phyloP scores from a whole-genome alignment of 371 early-diverging fungal genomes.

The Lichtheimia ramosa region DNA sequence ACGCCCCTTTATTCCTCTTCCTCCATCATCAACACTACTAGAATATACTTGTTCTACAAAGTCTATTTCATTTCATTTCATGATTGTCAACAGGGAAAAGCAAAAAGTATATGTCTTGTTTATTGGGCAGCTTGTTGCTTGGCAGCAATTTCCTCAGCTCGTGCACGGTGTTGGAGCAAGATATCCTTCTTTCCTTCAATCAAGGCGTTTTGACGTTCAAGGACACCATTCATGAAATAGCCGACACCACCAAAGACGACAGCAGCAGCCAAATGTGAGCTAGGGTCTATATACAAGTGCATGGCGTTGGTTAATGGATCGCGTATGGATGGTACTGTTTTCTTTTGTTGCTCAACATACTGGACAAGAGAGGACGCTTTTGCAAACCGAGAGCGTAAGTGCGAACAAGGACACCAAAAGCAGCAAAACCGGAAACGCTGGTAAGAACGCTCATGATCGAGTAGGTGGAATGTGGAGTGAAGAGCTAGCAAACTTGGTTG shows the following conservation, averaged over 20 bases:
- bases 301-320: conserved; percentile 4
- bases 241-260: conserved; percentile 47
- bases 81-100: too few species aligned
- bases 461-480: conserved; percentile 2
- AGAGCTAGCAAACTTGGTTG: too few species aligned
- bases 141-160: conserved; percentile 45
- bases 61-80: too few species aligned
- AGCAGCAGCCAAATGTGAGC: conserved; percentile 39
- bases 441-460: conserved; percentile 39
- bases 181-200: conserved; percentile 51
- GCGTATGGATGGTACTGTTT: background rate
- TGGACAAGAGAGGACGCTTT: conserved; percentile 47
- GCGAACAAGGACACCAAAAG: conserved; percentile 54
- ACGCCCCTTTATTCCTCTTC: too few species aligned
- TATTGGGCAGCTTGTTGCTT: conserved; percentile 18
- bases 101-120: background rate
- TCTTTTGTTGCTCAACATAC: conserved; percentile 22
- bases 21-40: too few species aligned
- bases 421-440: conserved; percentile 54
- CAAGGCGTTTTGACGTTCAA: conserved; percentile 40
- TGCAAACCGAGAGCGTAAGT: conserved; percentile 54
- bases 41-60: too few species aligned
- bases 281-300: conserved; percentile 28
- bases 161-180: conserved; percentile 47
- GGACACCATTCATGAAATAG: conserved; percentile 35